A percentile compares a stretch with the other conserved stretches of the same genome.
These are phyloP conservation scores for Mycena maculata DNA, from an alignment of 768 basidiomycete genomes.

Conservation along the genomic window DNA sequence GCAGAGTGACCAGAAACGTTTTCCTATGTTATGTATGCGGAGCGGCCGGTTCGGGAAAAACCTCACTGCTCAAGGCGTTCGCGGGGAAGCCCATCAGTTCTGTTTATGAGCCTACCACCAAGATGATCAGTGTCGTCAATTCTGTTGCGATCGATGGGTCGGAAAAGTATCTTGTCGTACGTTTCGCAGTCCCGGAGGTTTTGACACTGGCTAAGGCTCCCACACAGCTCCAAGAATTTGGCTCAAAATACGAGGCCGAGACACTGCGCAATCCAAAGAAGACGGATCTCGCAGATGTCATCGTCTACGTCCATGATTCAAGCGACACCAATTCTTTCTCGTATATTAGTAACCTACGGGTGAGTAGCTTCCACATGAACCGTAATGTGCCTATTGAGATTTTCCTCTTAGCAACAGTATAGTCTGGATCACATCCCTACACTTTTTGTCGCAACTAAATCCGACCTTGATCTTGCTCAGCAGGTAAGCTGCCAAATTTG, in stretches of 20 bases:
- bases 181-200: constrained; percentile 45
- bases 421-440: constrained; percentile 95
- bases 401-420: constrained; percentile 87
- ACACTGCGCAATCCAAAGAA: constrained; percentile 90
- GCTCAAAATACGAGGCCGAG: constrained; percentile 94
- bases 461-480: constrained; percentile 94
- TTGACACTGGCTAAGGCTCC: neutral
- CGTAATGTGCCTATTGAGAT: constrained; percentile 30
- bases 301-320: constrained; percentile 96
- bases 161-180: constrained; percentile 95
- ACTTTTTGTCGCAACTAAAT: constrained; percentile 98
- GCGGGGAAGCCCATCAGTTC: constrained; percentile 82
- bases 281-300: constrained; percentile 92
- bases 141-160: constrained; percentile 93
- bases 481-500: constrained; percentile 65
- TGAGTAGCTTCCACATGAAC: constrained; percentile 46
- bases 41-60: constrained; percentile 96
- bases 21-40: constrained; percentile 95
- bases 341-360: constrained; percentile 96
- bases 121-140: constrained; percentile 92
- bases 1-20: constrained; percentile 90
- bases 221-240: constrained; percentile 93
- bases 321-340: constrained; percentile 99
- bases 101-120: constrained; percentile 89
- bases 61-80: constrained; percentile 85